These are phyloP conservation scores for Colletotrichum lindemuthianum DNA, from an alignment of 2,329 filamentous ascomycete genomes.

Conservation along the genomic window DNA sequence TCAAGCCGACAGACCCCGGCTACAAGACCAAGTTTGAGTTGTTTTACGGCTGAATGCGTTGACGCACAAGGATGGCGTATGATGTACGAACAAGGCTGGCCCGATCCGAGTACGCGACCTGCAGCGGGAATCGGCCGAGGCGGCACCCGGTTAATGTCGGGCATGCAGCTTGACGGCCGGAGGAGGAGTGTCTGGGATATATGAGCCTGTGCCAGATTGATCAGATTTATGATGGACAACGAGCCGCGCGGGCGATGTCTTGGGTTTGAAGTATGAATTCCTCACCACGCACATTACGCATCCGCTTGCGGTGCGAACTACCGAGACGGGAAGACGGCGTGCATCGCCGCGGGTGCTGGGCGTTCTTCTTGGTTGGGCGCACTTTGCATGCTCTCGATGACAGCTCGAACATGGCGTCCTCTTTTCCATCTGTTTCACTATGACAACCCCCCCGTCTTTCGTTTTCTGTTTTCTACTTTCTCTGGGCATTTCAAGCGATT, in stretches of 20 bases:
- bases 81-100: constrained; percentile 28
- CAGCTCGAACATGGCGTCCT: constrained; percentile 23
- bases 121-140: too few relatives aligned
- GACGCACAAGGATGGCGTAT: constrained; percentile 27
- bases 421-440: constrained; percentile 19
- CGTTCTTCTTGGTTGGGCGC: constrained; percentile 14
- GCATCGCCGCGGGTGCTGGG: constrained; percentile 17
- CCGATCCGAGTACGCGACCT: too few relatives aligned
- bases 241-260: too few relatives aligned
- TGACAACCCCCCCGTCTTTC: constrained; percentile 11
- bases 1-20: constrained; percentile 59
- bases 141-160: too few relatives aligned
- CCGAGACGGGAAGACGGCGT: constrained; percentile 4
- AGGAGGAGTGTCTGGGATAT: background rate
- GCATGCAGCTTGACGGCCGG: background rate
- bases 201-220: background rate
- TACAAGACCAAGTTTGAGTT: constrained; percentile 51
- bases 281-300: constrained; percentile 9
- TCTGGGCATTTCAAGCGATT: constrained; percentile 19
- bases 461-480: background rate
- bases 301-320: background rate
- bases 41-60: constrained; percentile 47
- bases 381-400: background rate
- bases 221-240: too few relatives aligned
- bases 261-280: background rate